These are phyloP conservation scores for Phycomyces nitens DNA, from an alignment of 192 early-diverging fungal species.

Conservation along the genomic window DNA sequence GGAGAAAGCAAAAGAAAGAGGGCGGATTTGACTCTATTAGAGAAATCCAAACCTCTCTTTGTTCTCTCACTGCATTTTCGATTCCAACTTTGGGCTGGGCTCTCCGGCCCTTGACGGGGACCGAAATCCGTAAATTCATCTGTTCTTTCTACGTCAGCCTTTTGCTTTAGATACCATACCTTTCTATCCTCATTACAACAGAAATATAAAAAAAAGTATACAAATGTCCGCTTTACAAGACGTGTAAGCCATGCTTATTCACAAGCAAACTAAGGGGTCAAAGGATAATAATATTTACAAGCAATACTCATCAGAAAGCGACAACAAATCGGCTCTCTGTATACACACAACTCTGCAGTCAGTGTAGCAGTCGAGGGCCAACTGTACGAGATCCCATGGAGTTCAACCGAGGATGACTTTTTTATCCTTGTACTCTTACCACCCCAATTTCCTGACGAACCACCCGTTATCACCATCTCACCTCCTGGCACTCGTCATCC, in stretches of 20 bases:
- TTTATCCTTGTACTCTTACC: slow-evolving; percentile 43
- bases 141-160: too few species aligned
- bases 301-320: slow-evolving; percentile 14
- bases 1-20: too few species aligned
- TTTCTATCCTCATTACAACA: too few species aligned
- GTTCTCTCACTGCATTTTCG: neutral
- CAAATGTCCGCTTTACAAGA: neutral
- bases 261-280: too few species aligned
- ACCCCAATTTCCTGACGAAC: slow-evolving; percentile 46
- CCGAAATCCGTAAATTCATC: too few species aligned
- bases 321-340: slow-evolving; percentile 36
- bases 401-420: slow-evolving; percentile 15
- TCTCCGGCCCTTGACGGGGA: too few species aligned
- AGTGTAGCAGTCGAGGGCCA: slow-evolving; percentile 23
- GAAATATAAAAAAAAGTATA: too few species aligned
- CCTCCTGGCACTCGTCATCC: slow-evolving; percentile 49
- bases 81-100: too few species aligned
- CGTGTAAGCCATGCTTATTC: neutral
- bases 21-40: too few species aligned
- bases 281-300: neutral
- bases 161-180: too few species aligned
- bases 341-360: slow-evolving; percentile 21
- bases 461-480: slow-evolving; percentile 49
- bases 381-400: slow-evolving; percentile 28
- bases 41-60: too few species aligned